Evolutionary conservation across 164 flowering plant species (phyloP).

Genomic region (Dillenia turbinata): DNA sequence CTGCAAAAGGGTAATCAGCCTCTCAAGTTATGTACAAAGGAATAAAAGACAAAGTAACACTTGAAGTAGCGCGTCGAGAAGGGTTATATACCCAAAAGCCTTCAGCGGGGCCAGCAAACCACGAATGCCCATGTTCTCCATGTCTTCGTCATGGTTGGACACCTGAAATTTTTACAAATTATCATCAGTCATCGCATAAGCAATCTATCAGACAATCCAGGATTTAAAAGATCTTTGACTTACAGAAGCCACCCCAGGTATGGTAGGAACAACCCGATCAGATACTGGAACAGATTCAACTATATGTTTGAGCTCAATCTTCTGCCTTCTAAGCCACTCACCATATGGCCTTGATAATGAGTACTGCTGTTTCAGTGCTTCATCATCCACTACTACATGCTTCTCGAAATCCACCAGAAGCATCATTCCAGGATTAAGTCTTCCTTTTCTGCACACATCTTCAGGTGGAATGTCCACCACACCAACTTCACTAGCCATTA

Average conservation of each 20-base stretch:
- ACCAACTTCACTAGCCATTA: conserved; percentile 99
- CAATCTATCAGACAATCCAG: background rate
- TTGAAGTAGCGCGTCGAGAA: background rate
- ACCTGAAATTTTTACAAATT: conserved; percentile 32
- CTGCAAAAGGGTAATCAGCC: conserved; percentile 32
- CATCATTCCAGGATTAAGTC: conserved; percentile 99
- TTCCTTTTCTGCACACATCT: conserved; percentile 87
- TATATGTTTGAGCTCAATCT: conserved; percentile 73
- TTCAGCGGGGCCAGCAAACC: conserved; percentile 89
- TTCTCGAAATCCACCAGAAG: conserved; percentile 97
- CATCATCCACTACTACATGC: conserved; percentile 94
- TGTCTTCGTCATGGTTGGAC: conserved; percentile 48
- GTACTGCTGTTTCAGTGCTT: conserved; percentile 88
- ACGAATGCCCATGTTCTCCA: conserved; percentile 81
- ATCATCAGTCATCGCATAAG: background rate
- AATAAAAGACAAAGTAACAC: background rate
- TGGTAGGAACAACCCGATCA: conserved; percentile 51
- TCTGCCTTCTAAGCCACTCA: conserved; percentile 89
- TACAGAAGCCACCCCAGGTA: conserved; percentile 70
- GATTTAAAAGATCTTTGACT: conserved; percentile 14
- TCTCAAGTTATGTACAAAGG: background rate
- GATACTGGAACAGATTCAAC: conserved; percentile 60
- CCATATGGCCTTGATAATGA: conserved; percentile 90
- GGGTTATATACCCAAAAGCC: conserved; percentile 79
- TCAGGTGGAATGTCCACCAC: conserved; percentile 94